Conservation (phyloP, 495 filamentous ascomycete species). For the Hyaloscypha finlandica region DNA sequence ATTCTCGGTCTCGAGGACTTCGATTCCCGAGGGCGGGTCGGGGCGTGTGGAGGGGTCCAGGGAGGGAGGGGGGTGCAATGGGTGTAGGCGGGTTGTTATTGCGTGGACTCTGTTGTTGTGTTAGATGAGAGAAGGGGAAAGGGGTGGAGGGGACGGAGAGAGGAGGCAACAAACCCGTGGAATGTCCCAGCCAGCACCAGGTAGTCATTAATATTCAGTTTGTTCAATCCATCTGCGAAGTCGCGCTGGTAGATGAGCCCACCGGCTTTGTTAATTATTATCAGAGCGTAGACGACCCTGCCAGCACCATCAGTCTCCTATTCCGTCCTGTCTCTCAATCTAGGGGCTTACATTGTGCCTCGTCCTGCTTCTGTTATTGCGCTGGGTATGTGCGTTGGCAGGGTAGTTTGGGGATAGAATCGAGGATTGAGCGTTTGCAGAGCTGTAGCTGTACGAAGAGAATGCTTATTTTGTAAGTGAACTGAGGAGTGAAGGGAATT, state of each 20-base stretch:
- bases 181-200: conserved; percentile 98
- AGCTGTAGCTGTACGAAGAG: not conserved
- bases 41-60: conserved; percentile 40
- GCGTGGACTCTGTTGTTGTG: conserved; percentile 69
- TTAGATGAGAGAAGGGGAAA: conserved; percentile 5
- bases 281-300: conserved; percentile 90
- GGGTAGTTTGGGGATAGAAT: not conserved
- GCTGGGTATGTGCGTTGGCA: too few relatives aligned
- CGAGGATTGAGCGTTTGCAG: not conserved
- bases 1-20: conserved; percentile 85
- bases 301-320: too few relatives aligned
- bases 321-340: too few relatives aligned
- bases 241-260: conserved; percentile 94
- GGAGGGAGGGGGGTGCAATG: conserved; percentile 45
- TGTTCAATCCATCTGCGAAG: conserved; percentile 79
- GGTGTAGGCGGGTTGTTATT: conserved; percentile 80
- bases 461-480: not conserved
- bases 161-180: conserved; percentile 64
- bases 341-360: conserved; percentile 13
- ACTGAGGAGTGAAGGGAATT: not conserved
- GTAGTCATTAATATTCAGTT: conserved; percentile 90
- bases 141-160: conserved; percentile 13
- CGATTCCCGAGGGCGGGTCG: conserved; percentile 70
- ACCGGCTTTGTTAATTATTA: conserved; percentile 98
- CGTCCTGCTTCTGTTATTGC: not conserved